phyloP scores from a whole-genome alignment of 169 alveolate genomes.

The Perkinsus chesapeaki region DNA sequence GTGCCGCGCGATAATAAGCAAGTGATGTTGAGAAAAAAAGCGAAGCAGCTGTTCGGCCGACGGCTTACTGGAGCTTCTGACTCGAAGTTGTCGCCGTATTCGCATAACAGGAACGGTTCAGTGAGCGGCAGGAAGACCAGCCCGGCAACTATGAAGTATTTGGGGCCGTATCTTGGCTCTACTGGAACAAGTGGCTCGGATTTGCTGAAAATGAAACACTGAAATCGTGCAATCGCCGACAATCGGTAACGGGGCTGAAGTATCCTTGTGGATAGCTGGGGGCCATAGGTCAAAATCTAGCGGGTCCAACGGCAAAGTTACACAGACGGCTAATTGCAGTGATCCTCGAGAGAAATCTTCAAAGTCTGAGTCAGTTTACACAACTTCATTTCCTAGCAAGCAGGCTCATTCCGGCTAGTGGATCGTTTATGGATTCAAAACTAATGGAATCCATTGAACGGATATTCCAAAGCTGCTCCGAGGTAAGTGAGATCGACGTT shows the following conservation, averaged over 20 bases:
- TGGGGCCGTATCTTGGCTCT: constrained; percentile 24
- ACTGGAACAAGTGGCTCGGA: constrained; percentile 16
- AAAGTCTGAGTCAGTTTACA: too few relatives aligned
- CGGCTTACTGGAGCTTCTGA: constrained; percentile 34
- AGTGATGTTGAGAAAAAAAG: too few relatives aligned
- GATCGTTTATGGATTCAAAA: too few relatives aligned
- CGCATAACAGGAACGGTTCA: constrained; percentile 30
- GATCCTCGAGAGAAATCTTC: too few relatives aligned
- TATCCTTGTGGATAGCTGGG: background rate
- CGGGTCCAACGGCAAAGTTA: constrained; percentile 14
- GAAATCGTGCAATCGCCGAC: background rate
- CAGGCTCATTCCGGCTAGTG: too few relatives aligned
- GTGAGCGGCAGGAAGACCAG: constrained; percentile 65
- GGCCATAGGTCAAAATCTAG: constrained; percentile 4
- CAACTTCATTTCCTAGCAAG: too few relatives aligned
- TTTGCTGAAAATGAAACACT: constrained; percentile 32
- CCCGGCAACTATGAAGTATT: constrained; percentile 64
- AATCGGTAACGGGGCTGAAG: background rate
- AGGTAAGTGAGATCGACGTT: too few relatives aligned
- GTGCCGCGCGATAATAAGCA: too few relatives aligned
- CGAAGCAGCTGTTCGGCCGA: too few relatives aligned
- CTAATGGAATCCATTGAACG: too few relatives aligned
- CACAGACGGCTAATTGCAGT: too few relatives aligned
- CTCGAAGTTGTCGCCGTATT: constrained; percentile 36
- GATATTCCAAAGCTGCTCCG: too few relatives aligned